Base-by-base conservation (phyloP, 2,329 filamentous ascomycete species). In the Colletotrichum tanaceti region DNA sequence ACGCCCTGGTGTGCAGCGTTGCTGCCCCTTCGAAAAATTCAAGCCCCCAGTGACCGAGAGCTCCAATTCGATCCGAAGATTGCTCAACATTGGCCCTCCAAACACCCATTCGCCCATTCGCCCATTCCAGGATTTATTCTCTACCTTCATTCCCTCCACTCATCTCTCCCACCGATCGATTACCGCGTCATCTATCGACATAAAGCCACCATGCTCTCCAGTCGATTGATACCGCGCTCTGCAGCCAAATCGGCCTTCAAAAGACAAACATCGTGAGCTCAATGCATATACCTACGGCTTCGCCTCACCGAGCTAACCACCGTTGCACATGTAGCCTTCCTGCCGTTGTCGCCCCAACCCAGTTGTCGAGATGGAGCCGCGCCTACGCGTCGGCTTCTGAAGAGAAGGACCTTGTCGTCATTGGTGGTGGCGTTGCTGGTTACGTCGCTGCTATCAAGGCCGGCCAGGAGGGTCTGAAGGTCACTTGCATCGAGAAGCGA, bases 391-490 rank as follows among this genome's bases (percentile, higher is more conserved):
- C 87, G 61, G 79, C 84, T 74, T 80, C 85, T 81, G 86, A 94
- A 81, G 93, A 98, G 82, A 97, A 97, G 83, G 96, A 99, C 82
- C 87, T 99, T 64, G 91, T 99, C 78, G 94, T 99, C 83, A 97
- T 99, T 78, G 96, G 96, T 77, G 96, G 96, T 81, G 96, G 96
- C 85, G 96, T 98, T 77, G 96, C 95, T 75, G 96, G 96, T 79
- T 99, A 99, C 84, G 96, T 99, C 77, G 95, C 96, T 73, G 96
- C 96, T 76, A 99, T 99, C 87, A 99, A 98, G 86, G 96, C 96
- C 77, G 96, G 94, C 69, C 96, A 99, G 83, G 93, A 97, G 80
- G 96, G 96, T 77, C 82, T 99, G 80, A 98, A 98, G 90, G 95
- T 97, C 72, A 89, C 94, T 71, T 99, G 96, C 84, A 97, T 99